Conservation (phyloP, 2,329 filamentous ascomycete species). For the Calonectria multiphialidica region DNA sequence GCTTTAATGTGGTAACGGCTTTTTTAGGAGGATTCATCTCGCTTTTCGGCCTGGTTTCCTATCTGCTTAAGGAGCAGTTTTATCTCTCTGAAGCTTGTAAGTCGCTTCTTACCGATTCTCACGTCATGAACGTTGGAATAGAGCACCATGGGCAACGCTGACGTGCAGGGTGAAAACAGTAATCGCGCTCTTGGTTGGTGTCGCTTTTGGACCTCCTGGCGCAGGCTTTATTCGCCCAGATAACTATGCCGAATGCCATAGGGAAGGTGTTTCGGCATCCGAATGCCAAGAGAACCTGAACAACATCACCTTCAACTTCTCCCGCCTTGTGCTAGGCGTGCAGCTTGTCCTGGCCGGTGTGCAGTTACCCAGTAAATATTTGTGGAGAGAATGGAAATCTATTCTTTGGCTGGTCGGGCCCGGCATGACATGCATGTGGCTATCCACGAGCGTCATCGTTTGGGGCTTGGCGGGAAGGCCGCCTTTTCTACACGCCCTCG, state of each 20-base stretch:
- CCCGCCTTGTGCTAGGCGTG: conserved; percentile 87
- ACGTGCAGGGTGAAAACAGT: conserved; percentile 62
- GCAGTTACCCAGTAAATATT: conserved; percentile 86
- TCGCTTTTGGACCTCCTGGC: conserved; percentile 82
- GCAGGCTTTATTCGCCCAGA: conserved; percentile 81
- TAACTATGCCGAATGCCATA: conserved; percentile 72
- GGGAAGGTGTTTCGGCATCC: conserved; percentile 30
- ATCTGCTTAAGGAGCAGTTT: conserved; percentile 88
- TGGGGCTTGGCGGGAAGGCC: conserved; percentile 81
- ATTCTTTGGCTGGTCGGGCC: conserved; percentile 82
- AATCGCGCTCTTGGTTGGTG: conserved; percentile 84
- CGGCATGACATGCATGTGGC: conserved; percentile 89
- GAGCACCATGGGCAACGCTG: not conserved
- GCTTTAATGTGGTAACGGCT: conserved; percentile 88
- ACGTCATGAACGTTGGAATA: conserved; percentile 12
- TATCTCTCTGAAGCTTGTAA: conserved; percentile 91
- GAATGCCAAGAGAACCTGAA: conserved; percentile 69
- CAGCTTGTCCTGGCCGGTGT: conserved; percentile 91
- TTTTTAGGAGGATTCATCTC: conserved; percentile 89
- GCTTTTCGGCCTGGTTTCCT: conserved; percentile 91
- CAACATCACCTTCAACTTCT: conserved; percentile 84
- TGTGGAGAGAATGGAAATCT: conserved; percentile 82
- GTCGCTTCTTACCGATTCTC: conserved; percentile 49
- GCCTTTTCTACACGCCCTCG: conserved; percentile 81
- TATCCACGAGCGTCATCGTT: conserved; percentile 81